Base-by-base conservation (phyloP, 1,139 yeast species). In the Blastobotrys illinoisensis region DNA sequence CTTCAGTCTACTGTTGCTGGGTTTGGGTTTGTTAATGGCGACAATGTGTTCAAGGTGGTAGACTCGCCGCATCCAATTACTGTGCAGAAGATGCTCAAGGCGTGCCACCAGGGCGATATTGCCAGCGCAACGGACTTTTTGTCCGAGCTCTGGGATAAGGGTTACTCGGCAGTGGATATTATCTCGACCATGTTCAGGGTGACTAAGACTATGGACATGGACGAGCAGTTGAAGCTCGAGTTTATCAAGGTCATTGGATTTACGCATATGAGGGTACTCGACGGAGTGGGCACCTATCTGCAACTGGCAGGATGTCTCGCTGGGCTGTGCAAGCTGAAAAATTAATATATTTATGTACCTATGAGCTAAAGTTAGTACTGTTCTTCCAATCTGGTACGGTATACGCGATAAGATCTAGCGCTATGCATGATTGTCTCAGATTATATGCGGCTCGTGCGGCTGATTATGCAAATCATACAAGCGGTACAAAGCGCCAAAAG, bases 1-100 rank as follows among this genome's bases (percentile, higher is more conserved):
- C 70, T 93, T 56, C 99, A 93, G 67, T 85, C 96, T 67, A 90
- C 98, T 0, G 95, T 85, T 26, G 90, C 97, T 1, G 99, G 99
- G 1, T 91, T 91, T 72, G 93, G 88, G 1, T 79, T 88, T 60
- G 97, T 93, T 14, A 87, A 84, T 65, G 93, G 90, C 52, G 88
- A 88, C 46, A 93, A 91, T 66, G 99, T 93, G 19, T 93, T 90
- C 75, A 89, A 88, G 68, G 88, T 93, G 57, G 99, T 93, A 2
- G 99, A 93, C 69, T 88, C 91, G 54, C 99, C 99, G 1, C 98
- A 93, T 70, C 99, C 99, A 0, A 73, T 90, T 50, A 84, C 89
- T 6, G 85, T 95, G 24, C 85, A 83, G 63, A 82, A 83, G 64
- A 89, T 93, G 81, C 71, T 93, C 49, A 69, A 79, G 51, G 81